These are phyloP conservation scores for Zymoseptoria crescenta DNA, from an alignment of 2,329 filamentous ascomycete genomes.

Conservation along the genomic window DNA sequence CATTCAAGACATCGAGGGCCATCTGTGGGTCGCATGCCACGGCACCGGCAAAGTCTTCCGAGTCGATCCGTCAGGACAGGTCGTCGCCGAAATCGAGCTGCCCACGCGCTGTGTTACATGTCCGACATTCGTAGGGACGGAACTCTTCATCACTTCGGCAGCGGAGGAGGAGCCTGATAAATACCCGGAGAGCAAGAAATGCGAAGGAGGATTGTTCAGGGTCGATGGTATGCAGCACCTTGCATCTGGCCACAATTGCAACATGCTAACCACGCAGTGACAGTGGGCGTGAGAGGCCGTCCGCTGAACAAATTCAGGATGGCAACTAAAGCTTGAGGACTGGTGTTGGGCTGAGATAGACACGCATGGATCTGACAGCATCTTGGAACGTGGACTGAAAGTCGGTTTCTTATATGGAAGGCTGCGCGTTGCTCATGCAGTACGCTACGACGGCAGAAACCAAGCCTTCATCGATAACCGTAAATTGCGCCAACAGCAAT, in stretches of 20 bases:
- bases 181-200: constrained; percentile 53
- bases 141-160: constrained; percentile 73
- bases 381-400: neutral
- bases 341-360: neutral
- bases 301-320: constrained; percentile 56
- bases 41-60: constrained; percentile 68
- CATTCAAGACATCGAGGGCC: constrained; percentile 73
- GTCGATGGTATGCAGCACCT: constrained; percentile 44
- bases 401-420: neutral
- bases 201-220: constrained; percentile 65
- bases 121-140: constrained; percentile 65
- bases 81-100: constrained; percentile 66
- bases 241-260: neutral
- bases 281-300: constrained; percentile 62
- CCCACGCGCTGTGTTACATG: constrained; percentile 78
- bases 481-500: neutral
- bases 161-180: constrained; percentile 59
- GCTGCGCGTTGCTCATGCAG: neutral
- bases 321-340: constrained; percentile 12
- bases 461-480: neutral
- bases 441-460: neutral
- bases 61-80: constrained; percentile 59
- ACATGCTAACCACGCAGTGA: neutral
- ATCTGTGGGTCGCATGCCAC: constrained; percentile 83
- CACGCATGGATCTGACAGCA: neutral